These are phyloP conservation scores for Penicillium sp. DNA, from an alignment of 2,329 filamentous ascomycete species.

Conservation along the genomic window DNA sequence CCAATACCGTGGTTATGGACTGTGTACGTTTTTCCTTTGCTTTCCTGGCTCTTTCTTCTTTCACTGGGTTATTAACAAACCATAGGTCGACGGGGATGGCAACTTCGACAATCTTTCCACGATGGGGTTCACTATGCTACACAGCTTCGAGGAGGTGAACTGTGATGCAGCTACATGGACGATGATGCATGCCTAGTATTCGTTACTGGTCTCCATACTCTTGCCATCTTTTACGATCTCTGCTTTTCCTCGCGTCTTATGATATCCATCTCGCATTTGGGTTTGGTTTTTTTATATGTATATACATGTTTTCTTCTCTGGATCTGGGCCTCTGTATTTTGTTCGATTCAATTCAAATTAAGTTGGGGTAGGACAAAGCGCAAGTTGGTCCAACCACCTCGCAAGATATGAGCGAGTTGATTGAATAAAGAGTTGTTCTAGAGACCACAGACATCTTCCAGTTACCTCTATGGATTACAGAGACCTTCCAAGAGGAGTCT, in stretches of 20 bases:
- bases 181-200: constrained; percentile 46
- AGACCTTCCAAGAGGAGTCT: no score
- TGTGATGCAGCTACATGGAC: constrained; percentile 62
- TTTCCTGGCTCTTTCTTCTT: background rate
- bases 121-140: constrained; percentile 76
- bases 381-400: no score
- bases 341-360: no score
- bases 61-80: constrained; percentile 19
- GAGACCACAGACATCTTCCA: no score
- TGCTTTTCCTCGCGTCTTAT: constrained; percentile 12
- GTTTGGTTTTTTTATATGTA: constrained; percentile 2
- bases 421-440: no score
- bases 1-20: constrained; percentile 68
- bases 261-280: constrained; percentile 26
- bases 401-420: no score
- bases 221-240: constrained; percentile 2
- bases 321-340: background rate
- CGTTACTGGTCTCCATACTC: background rate
- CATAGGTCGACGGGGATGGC: constrained; percentile 66
- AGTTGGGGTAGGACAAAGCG: no score
- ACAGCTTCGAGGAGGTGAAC: constrained; percentile 78
- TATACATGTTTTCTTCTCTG: background rate
- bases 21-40: constrained; percentile 59
- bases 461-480: no score
- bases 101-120: constrained; percentile 68